Conservation (phyloP, 345 rosid genomes). For the Pistacia vera region DNA sequence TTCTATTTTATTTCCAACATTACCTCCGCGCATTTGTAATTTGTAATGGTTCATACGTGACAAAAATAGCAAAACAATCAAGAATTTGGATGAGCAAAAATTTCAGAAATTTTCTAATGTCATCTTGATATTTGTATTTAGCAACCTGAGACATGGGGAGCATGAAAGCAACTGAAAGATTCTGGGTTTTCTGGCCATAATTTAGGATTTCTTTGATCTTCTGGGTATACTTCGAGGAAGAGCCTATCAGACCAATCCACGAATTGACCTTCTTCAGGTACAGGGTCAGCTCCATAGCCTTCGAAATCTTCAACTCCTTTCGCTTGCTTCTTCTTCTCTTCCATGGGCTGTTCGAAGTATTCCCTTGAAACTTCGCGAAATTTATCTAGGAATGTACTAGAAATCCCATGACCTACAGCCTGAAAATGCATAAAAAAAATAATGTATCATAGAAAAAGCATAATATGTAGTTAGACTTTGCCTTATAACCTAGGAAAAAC, state of each 20-base stretch:
- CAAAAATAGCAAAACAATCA: not conserved
- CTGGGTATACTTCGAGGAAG: constrained; percentile 41
- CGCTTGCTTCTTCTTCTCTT: constrained; percentile 44
- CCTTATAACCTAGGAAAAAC: no score
- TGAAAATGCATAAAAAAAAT: constrained; percentile 22
- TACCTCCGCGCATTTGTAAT: constrained; percentile 21
- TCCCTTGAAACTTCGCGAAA: constrained; percentile 33
- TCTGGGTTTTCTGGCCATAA: constrained; percentile 55
- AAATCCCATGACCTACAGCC: constrained; percentile 58
- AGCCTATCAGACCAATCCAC: constrained; percentile 62
- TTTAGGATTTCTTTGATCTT: constrained; percentile 26
- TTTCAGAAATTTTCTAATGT: not conserved
- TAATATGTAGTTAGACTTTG: no score
- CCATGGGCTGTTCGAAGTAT: constrained; percentile 49
- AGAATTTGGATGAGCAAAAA: not conserved
- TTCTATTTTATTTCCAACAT: no score
- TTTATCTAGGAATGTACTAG: constrained; percentile 36
- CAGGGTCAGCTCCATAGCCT: constrained; percentile 63
- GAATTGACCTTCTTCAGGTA: constrained; percentile 44
- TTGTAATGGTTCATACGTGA: no score
- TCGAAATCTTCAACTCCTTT: constrained; percentile 45
- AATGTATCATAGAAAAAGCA: no score
- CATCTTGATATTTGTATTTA: not conserved
- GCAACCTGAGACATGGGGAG: not conserved
- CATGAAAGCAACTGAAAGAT: constrained; percentile 40